Percentiles rank a stretch among this genome's conserved stretches.
Evolutionary conservation across 169 alveolate genomes (phyloP).

Genomic region (Cryptosporidium sp.): DNA sequence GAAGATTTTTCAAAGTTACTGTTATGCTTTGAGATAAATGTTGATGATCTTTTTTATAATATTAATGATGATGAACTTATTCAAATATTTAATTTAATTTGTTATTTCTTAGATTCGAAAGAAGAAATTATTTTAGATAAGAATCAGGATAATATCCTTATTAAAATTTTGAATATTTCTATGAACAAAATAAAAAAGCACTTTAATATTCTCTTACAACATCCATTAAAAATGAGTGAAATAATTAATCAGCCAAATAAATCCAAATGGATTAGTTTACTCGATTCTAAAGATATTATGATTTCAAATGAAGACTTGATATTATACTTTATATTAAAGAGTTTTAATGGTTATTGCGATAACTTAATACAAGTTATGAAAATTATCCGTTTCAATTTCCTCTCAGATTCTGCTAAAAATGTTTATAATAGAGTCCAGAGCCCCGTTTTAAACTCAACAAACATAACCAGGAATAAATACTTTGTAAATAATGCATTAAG

Average conservation of each 20-base stretch:
- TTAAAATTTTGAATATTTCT: neutral
- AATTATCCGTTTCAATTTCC: conserved; percentile 2
- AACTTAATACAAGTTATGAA: neutral
- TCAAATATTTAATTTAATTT: conserved; percentile 15
- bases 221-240: neutral
- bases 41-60: conserved; percentile 23
- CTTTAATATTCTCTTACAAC: conserved; percentile 18
- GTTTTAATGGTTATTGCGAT: neutral
- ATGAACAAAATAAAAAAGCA: conserved; percentile 26
- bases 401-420: conserved; percentile 3
- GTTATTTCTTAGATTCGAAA: conserved; percentile 7
- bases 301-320: conserved; percentile 28
- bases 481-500: neutral
- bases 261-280: neutral
- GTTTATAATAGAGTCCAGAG: neutral
- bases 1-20: neutral
- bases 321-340: conserved; percentile 15
- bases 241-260: neutral
- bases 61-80: conserved; percentile 15
- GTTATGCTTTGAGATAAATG: neutral
- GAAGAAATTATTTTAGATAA: neutral
- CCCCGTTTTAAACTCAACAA: neutral
- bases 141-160: neutral
- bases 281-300: neutral
- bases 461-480: neutral